These are phyloP conservation scores for Xerophyta viscosa DNA, from an alignment of 106 monocot species.

Conservation along the genomic window DNA sequence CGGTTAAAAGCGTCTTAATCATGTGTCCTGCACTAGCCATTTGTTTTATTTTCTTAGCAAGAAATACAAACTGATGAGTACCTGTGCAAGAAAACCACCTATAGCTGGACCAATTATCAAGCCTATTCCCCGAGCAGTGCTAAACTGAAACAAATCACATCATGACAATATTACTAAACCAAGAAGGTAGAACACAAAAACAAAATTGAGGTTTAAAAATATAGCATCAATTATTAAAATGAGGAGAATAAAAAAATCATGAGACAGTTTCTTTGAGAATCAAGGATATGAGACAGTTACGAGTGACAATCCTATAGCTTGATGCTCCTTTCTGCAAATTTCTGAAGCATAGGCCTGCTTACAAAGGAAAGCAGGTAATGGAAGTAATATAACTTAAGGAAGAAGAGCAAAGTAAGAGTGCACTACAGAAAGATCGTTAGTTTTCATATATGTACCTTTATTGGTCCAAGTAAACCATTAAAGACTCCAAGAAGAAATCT, in stretches of 20 bases:
- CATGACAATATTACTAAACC: not conserved
- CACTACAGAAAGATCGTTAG: not conserved
- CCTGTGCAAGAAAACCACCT: conserved; percentile 72
- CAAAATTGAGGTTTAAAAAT: not conserved
- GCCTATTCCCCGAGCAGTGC: conserved; percentile 48
- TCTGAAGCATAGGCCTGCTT: conserved; percentile 71
- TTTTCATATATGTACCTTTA: conserved; percentile 53
- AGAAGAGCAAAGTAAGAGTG: not conserved
- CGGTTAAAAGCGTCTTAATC: too few relatives aligned
- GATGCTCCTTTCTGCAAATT: conserved; percentile 59
- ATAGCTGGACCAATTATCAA: conserved; percentile 78
- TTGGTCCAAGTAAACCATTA: conserved; percentile 62
- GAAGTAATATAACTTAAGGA: not conserved
- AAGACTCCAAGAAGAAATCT: conserved; percentile 63
- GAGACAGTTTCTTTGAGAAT: not conserved
- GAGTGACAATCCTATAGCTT: conserved; percentile 65
- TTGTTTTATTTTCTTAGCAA: not conserved
- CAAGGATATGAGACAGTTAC: conserved; percentile 14
- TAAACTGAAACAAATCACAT: conserved; percentile 29
- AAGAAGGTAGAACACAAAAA: not conserved
- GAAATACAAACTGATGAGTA: not conserved
- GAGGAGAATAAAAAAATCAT: too few relatives aligned
- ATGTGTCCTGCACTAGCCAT: too few relatives aligned
- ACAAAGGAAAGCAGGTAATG: not conserved
- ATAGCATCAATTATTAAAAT: too few relatives aligned